These are phyloP conservation scores for Plasmodium coatneyi DNA, from an alignment of 169 alveolate genomes.

Conservation along the genomic window DNA sequence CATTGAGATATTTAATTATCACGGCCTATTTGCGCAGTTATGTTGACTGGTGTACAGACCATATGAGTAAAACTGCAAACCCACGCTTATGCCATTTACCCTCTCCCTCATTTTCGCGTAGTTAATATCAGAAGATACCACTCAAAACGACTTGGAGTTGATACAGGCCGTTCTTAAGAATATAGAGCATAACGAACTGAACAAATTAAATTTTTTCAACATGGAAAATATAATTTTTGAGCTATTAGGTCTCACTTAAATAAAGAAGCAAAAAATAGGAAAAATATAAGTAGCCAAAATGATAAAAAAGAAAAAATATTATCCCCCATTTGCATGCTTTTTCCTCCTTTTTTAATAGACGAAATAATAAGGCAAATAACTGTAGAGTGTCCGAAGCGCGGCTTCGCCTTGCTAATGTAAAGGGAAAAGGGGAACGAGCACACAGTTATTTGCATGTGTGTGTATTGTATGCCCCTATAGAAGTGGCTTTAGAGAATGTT, in stretches of 20 bases:
- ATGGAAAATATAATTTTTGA: slow-evolving; percentile 57
- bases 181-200: slow-evolving; percentile 40
- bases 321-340: neutral
- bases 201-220: slow-evolving; percentile 48
- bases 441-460: neutral
- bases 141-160: slow-evolving; percentile 32
- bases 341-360: slow-evolving; percentile 18
- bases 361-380: slow-evolving; percentile 51
- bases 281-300: neutral
- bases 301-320: neutral
- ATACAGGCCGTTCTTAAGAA: slow-evolving; percentile 51
- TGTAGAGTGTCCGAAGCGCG: slow-evolving; percentile 58
- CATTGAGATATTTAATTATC: neutral
- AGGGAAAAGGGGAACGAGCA: neutral
- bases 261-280: neutral
- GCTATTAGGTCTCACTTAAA: slow-evolving; percentile 33
- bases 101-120: neutral
- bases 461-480: neutral
- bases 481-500: neutral
- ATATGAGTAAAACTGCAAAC: neutral
- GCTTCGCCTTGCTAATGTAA: slow-evolving; percentile 47
- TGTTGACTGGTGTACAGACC: neutral
- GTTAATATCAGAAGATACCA: slow-evolving; percentile 60
- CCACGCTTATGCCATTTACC: neutral
- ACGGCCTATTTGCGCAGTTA: neutral